Percentiles rank a stretch among this genome's conserved stretches.
phyloP scores from a whole-genome alignment of 495 filamentous ascomycete species.

The Neurospora sp. region DNA sequence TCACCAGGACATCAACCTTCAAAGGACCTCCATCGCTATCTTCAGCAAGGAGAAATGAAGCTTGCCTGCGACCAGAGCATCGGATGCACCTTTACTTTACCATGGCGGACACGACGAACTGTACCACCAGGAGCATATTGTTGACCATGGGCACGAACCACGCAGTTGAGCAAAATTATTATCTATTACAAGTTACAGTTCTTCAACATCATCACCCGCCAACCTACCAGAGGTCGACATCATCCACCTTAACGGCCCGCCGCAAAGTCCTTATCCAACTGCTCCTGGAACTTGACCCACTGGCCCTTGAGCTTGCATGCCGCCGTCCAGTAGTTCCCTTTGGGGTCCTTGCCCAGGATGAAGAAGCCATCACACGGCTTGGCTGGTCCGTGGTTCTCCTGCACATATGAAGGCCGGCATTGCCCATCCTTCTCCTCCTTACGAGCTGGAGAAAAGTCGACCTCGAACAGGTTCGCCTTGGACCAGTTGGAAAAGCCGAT shows the following conservation, averaged over 20 bases:
- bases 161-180: not conserved
- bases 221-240: not conserved
- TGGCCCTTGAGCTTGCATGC: slow-evolving; percentile 25
- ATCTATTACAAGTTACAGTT: not conserved
- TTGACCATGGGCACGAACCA: not conserved
- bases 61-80: not conserved
- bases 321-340: slow-evolving; percentile 40
- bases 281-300: slow-evolving; percentile 27
- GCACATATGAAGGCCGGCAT: slow-evolving; percentile 16
- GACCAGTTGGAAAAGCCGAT: slow-evolving; percentile 36
- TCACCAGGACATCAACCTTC: no score
- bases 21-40: no score
- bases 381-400: slow-evolving; percentile 23
- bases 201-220: not conserved
- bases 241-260: not conserved
- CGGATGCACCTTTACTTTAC: not conserved
- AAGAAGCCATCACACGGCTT: slow-evolving; percentile 24
- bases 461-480: slow-evolving; percentile 29
- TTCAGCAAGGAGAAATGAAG: not conserved
- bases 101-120: not conserved
- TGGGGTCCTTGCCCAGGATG: slow-evolving; percentile 38
- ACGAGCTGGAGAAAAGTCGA: slow-evolving; percentile 34
- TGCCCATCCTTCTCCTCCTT: not conserved
- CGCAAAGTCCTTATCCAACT: slow-evolving; percentile 13
- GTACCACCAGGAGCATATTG: not conserved